Percentiles rank a stretch among this genome's conserved stretches.
Conservation (phyloP, 225 moss, liverwort and hornwort genomes). For the Physcomitrium patens region DNA sequence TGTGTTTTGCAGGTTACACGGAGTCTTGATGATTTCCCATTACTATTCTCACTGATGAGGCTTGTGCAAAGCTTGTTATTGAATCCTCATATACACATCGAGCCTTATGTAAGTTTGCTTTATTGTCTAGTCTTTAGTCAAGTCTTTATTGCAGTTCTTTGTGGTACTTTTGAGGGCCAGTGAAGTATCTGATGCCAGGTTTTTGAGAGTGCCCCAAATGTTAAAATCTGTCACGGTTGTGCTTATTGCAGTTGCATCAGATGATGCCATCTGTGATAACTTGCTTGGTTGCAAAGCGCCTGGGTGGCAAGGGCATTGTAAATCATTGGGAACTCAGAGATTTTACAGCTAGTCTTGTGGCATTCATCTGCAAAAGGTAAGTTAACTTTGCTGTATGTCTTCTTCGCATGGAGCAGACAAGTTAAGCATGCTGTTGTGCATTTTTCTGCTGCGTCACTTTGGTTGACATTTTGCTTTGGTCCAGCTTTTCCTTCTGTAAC, state of each 20-base stretch:
- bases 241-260: constrained; percentile 82
- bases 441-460: constrained; percentile 7
- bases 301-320: constrained; percentile 86
- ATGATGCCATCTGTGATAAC: constrained; percentile 98
- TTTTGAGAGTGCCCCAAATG: constrained; percentile 19
- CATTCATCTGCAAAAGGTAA: constrained; percentile 94
- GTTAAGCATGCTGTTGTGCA: neutral
- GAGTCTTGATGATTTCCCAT: constrained; percentile 84
- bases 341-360: constrained; percentile 92
- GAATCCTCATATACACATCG: constrained; percentile 92
- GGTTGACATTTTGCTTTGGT: neutral
- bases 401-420: constrained; percentile 13
- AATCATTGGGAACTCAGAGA: constrained; percentile 99
- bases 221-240: constrained; percentile 20
- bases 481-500: neutral
- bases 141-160: constrained; percentile 18
- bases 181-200: constrained; percentile 21
- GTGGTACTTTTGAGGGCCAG: constrained; percentile 9
- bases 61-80: constrained; percentile 93
- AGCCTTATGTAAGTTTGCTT: constrained; percentile 76
- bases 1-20: constrained; percentile 74
- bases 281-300: constrained; percentile 93
- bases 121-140: constrained; percentile 9
- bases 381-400: constrained; percentile 8
- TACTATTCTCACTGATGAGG: constrained; percentile 97